Evolutionary conservation across 2,329 filamentous ascomycete species (phyloP), one percentile per base, ranked within the genome.

Genomic region (Cryoendolithus antarcticus): DNA sequence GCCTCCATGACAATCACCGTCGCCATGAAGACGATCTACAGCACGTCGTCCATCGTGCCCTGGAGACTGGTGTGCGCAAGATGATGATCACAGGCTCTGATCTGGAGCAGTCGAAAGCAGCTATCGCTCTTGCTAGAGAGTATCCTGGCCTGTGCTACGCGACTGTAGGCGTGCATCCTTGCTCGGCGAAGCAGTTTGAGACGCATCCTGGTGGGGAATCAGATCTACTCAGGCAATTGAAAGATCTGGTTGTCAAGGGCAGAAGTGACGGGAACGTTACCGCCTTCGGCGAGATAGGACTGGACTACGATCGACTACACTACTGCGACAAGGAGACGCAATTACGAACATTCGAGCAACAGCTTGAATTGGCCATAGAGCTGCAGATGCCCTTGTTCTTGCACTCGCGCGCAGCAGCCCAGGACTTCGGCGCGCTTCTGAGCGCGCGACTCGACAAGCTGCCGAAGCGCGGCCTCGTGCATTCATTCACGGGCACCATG

Each of bases 61-160:
- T 72, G 10, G 74, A 83, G 47, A 78, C 82, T 2, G 89, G 91
- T 30, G 95, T 88, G 57, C 67, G 72, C 42, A 95, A 94, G 54
- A 75, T 98, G 53, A 89, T 98, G 67, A 75, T 96, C 28, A 98
- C 91, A 0, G 91, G 91, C 12, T 94, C 86, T 1, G 85, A 91
- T 56, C 70, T 96, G 36, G 67, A 70, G 37, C 86, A 88, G 60
- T 88, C 84, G 2, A 65, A 74, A 46, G 75, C 83, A 47, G 86
- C 86, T 0, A 64, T 94, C 7, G 64, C 78, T 32, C 69, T 96
- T 21, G 78, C 86, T 2, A 69, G 76, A 50, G 70, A 80, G 48
- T 80, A 89, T 56, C 77, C 86, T 13, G 82, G 81, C 12, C 73
- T 77, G 28, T 86, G 93, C 54, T 98, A 86, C 60, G 80, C 82